Evolutionary conservation across 768 basidiomycete genomes (phyloP).

Genomic region (Nevesoporus exiguus): DNA sequence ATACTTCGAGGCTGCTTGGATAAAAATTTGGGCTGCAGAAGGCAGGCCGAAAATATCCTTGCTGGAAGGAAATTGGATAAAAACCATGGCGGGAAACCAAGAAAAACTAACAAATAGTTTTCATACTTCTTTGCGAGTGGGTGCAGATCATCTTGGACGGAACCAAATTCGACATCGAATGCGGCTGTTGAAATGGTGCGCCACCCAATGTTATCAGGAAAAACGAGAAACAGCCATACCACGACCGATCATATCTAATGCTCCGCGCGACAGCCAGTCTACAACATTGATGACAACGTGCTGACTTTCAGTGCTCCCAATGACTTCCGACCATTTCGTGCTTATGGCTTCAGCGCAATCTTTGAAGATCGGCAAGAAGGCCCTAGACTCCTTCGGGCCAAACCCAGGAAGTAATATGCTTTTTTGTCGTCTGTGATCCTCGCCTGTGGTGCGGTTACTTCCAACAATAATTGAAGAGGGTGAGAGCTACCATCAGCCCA

Average conservation of each 20-base stretch:
- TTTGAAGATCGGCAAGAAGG: constrained; percentile 49
- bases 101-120: constrained; percentile 6
- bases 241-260: constrained; percentile 49
- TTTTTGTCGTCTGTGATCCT: constrained; percentile 49
- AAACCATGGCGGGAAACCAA: too few species aligned
- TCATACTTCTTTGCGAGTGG: constrained; percentile 3
- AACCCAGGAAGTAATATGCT: constrained; percentile 55
- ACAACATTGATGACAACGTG: constrained; percentile 18
- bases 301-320: neutral
- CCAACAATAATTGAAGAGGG: constrained; percentile 7
- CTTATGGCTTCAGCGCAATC: constrained; percentile 26
- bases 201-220: neutral
- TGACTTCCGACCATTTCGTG: constrained; percentile 19
- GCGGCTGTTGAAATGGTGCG: constrained; percentile 29
- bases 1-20: constrained; percentile 4
- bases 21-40: constrained; percentile 8
- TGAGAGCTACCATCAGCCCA: constrained; percentile 37
- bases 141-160: neutral
- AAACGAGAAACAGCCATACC: constrained; percentile 29
- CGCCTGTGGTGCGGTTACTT: constrained; percentile 18
- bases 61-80: neutral
- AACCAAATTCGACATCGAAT: constrained; percentile 37
- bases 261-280: constrained; percentile 36
- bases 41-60: constrained; percentile 10
- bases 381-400: constrained; percentile 45